A percentile compares a stretch with the other conserved stretches of the same genome.
Conservation (phyloP, 768 basidiomycete genomes). For the Naematelia encephala region DNA sequence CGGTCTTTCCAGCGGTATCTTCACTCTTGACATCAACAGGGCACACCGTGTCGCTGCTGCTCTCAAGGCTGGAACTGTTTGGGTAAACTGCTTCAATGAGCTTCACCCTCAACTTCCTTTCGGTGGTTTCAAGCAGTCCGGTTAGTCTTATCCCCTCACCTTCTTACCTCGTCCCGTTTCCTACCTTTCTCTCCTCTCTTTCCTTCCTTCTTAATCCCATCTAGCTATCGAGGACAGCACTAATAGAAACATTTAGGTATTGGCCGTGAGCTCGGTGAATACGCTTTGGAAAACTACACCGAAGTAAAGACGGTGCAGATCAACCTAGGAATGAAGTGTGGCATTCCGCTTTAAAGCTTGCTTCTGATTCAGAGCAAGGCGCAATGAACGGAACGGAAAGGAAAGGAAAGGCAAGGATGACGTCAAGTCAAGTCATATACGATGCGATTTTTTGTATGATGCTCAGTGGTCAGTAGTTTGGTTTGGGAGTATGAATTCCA, state of each 20-base stretch:
- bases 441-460: too few species aligned
- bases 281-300: slow-evolving; percentile 64
- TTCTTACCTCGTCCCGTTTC: background rate
- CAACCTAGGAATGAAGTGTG: slow-evolving; percentile 25
- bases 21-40: slow-evolving; percentile 68
- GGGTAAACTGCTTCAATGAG: slow-evolving; percentile 46
- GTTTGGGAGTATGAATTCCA: too few species aligned
- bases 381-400: background rate
- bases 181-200: slow-evolving; percentile 1
- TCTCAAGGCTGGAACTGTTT: slow-evolving; percentile 70
- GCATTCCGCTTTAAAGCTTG: slow-evolving; percentile 11
- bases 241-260: slow-evolving; percentile 55
- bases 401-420: too few species aligned
- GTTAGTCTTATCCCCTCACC: slow-evolving; percentile 38
- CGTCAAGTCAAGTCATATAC: too few species aligned
- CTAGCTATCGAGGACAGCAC: too few species aligned
- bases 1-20: slow-evolving; percentile 79
- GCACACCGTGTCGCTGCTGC: slow-evolving; percentile 69
- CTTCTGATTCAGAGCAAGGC: background rate
- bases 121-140: slow-evolving; percentile 80
- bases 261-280: slow-evolving; percentile 75
- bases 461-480: too few species aligned
- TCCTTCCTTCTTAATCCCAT: background rate
- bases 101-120: slow-evolving; percentile 83
- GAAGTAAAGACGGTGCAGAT: slow-evolving; percentile 63